Base-by-base conservation (phyloP, 768 basidiomycete genomes). In the Tricholoma flavovirens region DNA sequence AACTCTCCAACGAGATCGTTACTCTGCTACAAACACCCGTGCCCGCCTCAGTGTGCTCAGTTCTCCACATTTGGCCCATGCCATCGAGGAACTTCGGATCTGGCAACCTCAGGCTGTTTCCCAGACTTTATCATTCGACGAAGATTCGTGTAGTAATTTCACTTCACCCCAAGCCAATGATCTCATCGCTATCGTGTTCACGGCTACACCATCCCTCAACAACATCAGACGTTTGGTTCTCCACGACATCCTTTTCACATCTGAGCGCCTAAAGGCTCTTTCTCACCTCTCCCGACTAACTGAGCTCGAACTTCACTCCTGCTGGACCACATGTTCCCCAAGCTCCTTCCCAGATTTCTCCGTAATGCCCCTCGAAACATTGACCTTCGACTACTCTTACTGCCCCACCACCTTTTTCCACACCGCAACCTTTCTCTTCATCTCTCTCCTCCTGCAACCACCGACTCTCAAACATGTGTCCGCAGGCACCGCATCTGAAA, bases 251-350 rank as follows among this genome's bases (percentile, higher is more conserved):
- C 49, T 51, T 2, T 60, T 64, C 24, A 56, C 54, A 5, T 51
- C 48, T 7, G 35, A 43, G 1, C 43, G 58, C 57, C 29, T 62
- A 11, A 32, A 22, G 12, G 49, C 56, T 26, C 59, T 64, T 50
- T 42, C 46, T 11, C 59, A 45, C 46, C 33, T 59, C n/a, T 48
- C 55, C 17, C 56, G 52, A n/a, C 59, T 64, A 30, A 57, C 43
- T 12, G 33, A 60, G 11, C 58, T 64, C 38, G 61, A 64, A 36
- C 48, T 64, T 5, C 61, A 64, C 14, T 62, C 63, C 4, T 64
- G 63, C 48, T 24, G 32, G 15, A 57, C 59, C 30, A 54, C 54
- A 15, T 64, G 60, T 17, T 9, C 35, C n/a, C 4, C 48, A 15
- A 42, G 33, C 24, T 45, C 57, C 2, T 63, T 62, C 35, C 63